Conservation (phyloP, 1,139 yeast genomes). For the Candida neerlandica region DNA sequence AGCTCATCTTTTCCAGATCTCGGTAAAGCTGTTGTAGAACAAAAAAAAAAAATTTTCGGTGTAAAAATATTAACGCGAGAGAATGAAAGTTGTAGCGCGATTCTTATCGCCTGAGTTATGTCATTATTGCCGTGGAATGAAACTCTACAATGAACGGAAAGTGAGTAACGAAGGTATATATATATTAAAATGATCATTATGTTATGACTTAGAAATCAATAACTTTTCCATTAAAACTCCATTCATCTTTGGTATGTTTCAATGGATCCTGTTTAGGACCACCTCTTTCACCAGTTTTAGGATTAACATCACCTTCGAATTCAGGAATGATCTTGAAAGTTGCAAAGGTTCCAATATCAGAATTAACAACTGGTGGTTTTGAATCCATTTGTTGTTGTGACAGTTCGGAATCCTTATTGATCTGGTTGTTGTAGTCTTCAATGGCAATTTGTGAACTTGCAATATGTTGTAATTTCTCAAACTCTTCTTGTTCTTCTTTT, state of each 20-base stretch:
- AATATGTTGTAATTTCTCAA: conserved; percentile 77
- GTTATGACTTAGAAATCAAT: conserved; percentile 71
- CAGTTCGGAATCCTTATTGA: conserved; percentile 25
- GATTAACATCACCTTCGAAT: conserved; percentile 93
- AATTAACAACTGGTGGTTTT: conserved; percentile 31
- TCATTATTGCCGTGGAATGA: no score
- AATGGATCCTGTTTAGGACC: conserved; percentile 99
- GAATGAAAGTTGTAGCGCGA: not conserved
- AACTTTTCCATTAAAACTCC: conserved; percentile 93
- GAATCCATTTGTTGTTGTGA: not conserved
- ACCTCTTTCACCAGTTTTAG: conserved; percentile 91
- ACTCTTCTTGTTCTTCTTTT: conserved; percentile 88
- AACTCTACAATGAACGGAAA: no score
- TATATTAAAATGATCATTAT: not conserved
- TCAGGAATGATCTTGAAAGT: conserved; percentile 83
- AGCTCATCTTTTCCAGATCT: conserved; percentile 1
- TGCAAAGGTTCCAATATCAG: conserved; percentile 67
- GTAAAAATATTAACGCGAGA: not conserved
- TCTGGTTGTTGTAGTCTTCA: conserved; percentile 66
- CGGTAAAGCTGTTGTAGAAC: not conserved
- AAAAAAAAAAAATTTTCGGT: not conserved
- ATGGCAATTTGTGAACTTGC: conserved; percentile 83
- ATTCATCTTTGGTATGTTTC: conserved; percentile 73
- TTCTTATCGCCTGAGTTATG: not conserved
- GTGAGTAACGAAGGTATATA: not conserved